Conservation (phyloP, 805 yeast genomes). For the Metschnikowia henanensis region DNA sequence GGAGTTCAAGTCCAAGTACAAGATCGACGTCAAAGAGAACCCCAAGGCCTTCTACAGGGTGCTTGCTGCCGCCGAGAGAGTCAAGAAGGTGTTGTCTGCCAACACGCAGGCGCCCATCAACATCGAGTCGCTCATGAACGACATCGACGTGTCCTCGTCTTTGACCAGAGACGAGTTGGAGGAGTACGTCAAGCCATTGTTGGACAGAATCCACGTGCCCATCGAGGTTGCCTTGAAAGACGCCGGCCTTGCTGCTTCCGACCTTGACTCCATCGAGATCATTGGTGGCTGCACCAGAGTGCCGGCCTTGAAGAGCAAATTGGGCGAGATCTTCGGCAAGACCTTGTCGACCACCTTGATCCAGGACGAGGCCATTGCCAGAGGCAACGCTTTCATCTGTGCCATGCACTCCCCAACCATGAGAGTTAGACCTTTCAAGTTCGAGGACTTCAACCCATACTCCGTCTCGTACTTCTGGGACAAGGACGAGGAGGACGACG, state of each 20-base stretch:
- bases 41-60: conserved; percentile 96
- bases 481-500: conserved; percentile 87
- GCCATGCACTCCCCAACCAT: conserved; percentile 99
- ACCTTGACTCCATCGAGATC: conserved; percentile 88
- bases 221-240: conserved; percentile 77
- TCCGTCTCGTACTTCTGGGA: conserved; percentile 96
- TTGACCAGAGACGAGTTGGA: conserved; percentile 91
- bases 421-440: conserved; percentile 98
- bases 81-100: conserved; percentile 96
- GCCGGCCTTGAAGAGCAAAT: conserved; percentile 83
- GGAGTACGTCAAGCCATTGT: conserved; percentile 80
- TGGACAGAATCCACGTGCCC: conserved; percentile 75
- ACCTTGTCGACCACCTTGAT: conserved; percentile 85
- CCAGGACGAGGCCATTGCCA: conserved; percentile 99
- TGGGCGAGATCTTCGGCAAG: conserved; percentile 68
- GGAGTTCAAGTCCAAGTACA: conserved; percentile 87
- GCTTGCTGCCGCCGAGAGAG: conserved; percentile 84
- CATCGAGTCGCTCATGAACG: conserved; percentile 96
- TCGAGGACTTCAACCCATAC: conserved; percentile 90
- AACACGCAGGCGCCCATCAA: conserved; percentile 92
- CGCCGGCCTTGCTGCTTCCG: conserved; percentile 71
- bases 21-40: conserved; percentile 87
- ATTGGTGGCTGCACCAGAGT: conserved; percentile 99
- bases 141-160: conserved; percentile 89
- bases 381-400: conserved; percentile 98